Conservation (phyloP, 1,284 basidiomycete genomes). For the Takashimella koratensis region DNA sequence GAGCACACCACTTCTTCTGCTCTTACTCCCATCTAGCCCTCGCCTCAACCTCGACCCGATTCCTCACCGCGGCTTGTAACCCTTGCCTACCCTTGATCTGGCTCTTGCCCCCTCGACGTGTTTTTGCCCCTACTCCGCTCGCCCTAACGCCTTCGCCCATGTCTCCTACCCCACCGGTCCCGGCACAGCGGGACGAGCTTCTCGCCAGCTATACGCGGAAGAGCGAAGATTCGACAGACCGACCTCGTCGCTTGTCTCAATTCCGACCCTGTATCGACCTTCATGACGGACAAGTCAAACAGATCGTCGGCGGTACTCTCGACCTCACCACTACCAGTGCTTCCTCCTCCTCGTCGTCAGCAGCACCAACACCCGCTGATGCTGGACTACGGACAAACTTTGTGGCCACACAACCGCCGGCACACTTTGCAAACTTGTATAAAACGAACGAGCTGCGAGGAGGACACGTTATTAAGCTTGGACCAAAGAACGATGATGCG, state of each 20-base stretch:
- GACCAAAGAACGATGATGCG: conserved; percentile 78
- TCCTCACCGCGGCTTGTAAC: too few relatives aligned
- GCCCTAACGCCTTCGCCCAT: too few relatives aligned
- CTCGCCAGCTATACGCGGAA: background rate
- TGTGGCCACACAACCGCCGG: conserved; percentile 80
- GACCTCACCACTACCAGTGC: conserved; percentile 21
- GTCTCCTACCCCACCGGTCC: too few relatives aligned
- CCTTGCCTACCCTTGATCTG: too few relatives aligned
- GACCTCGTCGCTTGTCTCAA: conserved; percentile 39
- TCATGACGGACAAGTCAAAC: conserved; percentile 91
- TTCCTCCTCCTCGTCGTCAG: background rate
- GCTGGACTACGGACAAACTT: conserved; percentile 82
- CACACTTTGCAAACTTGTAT: conserved; percentile 80
- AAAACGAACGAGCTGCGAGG: conserved; percentile 65
- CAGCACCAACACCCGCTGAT: conserved; percentile 46
- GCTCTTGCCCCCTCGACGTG: too few relatives aligned
- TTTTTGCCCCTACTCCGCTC: too few relatives aligned
- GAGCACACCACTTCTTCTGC: too few relatives aligned
- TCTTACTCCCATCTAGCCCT: too few relatives aligned
- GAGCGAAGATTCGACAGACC: background rate
- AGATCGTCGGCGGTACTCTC: conserved; percentile 95
- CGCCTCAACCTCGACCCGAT: too few relatives aligned
- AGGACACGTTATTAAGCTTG: conserved; percentile 96
- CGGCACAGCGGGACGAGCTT: background rate
- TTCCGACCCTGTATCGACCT: conserved; percentile 98